Base-by-base conservation (phyloP, 495 filamentous ascomycete genomes). In the Apodospora peruviana region DNA sequence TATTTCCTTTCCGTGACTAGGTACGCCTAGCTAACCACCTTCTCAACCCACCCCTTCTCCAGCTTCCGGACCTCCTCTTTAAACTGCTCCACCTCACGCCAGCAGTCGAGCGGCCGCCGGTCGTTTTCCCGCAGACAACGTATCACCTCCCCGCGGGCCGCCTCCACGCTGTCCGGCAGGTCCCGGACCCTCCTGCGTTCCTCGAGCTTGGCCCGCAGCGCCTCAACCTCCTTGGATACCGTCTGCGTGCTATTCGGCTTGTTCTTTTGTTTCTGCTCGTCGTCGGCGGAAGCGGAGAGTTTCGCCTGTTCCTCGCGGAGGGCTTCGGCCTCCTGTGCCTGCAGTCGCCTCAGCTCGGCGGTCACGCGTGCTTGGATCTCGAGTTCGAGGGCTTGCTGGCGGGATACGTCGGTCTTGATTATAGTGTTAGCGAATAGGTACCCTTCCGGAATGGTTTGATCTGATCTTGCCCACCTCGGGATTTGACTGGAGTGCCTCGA, bases 71-170 rank as follows among this genome's bases (percentile, higher is more conserved):
- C 90, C 74, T 94, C 89, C 56, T 76, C 76, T 77, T 87, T 93
- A 59, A 98, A 98, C 23, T 71, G 75, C 68, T 89, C 86, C 17
- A 97, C 91, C 77, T 98, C 94, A 67, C 81, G 78, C 85, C 88
- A 97, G 77, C 93, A 98, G 75, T 97, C 84, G 64, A 98, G 68
- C 62, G 93, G 94, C 68, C 90, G 77, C 43, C 90, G 74, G 60
- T 97, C 91, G 71, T 96, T 86, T 61, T 82, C 74, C 55, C 85
- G 72, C 74, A 98, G 73, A 67, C 93, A 98, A 40, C 79, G 76
- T 51, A 93, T 80, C 41, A 98, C 85, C 51, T 84, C 79, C 49
- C 77, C 71, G 62, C 85, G 86, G 29, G 94, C 90, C 65, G 74
- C 75, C 64, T 86, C 78, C 22, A 96, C 78, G 40, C 69, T 75